phyloP scores from a whole-genome alignment of 805 yeast species.

The Nakazawaea molendinolei region DNA sequence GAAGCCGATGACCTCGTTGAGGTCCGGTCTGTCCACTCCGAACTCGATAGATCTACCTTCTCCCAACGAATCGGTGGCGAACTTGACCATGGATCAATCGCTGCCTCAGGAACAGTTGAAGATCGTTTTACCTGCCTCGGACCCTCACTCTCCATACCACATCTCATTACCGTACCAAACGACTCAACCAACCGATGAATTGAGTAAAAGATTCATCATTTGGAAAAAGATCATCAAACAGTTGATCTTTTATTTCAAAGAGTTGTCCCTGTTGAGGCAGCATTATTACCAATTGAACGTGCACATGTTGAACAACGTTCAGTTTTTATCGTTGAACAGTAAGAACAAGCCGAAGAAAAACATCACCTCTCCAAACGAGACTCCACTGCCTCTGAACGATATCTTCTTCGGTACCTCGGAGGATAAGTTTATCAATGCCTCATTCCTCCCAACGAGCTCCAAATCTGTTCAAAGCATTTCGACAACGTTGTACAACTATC shows the following conservation, averaged over 20 bases:
- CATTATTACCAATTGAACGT: conserved; percentile 44
- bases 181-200: conserved; percentile 36
- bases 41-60: background rate
- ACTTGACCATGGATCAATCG: background rate
- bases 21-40: background rate
- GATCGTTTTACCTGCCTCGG: conserved; percentile 23
- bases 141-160: conserved; percentile 29
- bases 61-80: background rate
- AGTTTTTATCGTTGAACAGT: conserved; percentile 27
- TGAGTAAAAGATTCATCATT: conserved; percentile 49
- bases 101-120: conserved; percentile 3
- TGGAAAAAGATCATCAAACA: conserved; percentile 52
- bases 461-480: conserved; percentile 31
- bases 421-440: conserved; percentile 42
- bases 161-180: conserved; percentile 21
- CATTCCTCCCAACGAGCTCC: conserved; percentile 30
- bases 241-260: conserved; percentile 43
- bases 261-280: conserved; percentile 43
- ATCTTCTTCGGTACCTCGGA: conserved; percentile 44
- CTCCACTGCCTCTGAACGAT: conserved; percentile 14
- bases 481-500: conserved; percentile 24
- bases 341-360: conserved; percentile 9
- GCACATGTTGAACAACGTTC: conserved; percentile 44
- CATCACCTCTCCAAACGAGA: conserved; percentile 4
- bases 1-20: conserved; percentile 1